A percentile compares a stretch with the other conserved stretches of the same genome.
Evolutionary conservation across 306 rosid species (phyloP).

Genomic region (Delonix regia): DNA sequence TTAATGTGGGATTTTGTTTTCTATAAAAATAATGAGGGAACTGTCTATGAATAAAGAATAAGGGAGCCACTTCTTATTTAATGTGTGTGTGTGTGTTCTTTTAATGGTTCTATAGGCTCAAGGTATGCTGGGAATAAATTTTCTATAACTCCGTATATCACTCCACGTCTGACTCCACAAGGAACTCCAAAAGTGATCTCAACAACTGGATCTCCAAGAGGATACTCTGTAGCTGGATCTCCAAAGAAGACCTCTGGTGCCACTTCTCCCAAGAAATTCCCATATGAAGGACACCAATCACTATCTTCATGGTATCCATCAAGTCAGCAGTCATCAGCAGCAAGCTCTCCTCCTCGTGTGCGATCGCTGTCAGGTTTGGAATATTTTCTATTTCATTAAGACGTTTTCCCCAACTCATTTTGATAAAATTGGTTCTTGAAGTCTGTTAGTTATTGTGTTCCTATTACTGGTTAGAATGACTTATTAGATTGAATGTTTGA

Average conservation of each 20-base stretch:
- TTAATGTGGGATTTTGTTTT: neutral
- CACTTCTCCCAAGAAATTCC: slow-evolving; percentile 73
- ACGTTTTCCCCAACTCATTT: neutral
- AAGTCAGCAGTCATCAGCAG: slow-evolving; percentile 99
- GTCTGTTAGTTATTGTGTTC: neutral
- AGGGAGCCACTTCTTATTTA: neutral
- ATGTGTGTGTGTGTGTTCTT: slow-evolving; percentile 7
- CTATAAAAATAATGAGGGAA: slow-evolving; percentile 15
- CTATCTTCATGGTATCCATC: slow-evolving; percentile 89
- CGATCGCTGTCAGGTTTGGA: slow-evolving; percentile 65
- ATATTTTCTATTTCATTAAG: slow-evolving; percentile 10
- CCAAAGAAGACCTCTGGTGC: slow-evolving; percentile 70
- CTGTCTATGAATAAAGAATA: slow-evolving; percentile 22
- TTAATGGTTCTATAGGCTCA: slow-evolving; percentile 49
- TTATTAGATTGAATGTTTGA: neutral
- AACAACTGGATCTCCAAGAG: slow-evolving; percentile 76
- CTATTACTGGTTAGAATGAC: slow-evolving; percentile 18
- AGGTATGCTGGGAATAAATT: slow-evolving; percentile 61
- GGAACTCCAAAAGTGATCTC: slow-evolving; percentile 90
- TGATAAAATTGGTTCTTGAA: slow-evolving; percentile 16
- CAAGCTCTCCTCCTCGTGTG: slow-evolving; percentile 90
- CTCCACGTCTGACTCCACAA: slow-evolving; percentile 88
- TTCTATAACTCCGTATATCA: slow-evolving; percentile 84
- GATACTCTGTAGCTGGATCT: slow-evolving; percentile 72
- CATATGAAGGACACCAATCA: slow-evolving; percentile 66